phyloP scores from a whole-genome alignment of 768 basidiomycete species.

The Amanita jacksonii region DNA sequence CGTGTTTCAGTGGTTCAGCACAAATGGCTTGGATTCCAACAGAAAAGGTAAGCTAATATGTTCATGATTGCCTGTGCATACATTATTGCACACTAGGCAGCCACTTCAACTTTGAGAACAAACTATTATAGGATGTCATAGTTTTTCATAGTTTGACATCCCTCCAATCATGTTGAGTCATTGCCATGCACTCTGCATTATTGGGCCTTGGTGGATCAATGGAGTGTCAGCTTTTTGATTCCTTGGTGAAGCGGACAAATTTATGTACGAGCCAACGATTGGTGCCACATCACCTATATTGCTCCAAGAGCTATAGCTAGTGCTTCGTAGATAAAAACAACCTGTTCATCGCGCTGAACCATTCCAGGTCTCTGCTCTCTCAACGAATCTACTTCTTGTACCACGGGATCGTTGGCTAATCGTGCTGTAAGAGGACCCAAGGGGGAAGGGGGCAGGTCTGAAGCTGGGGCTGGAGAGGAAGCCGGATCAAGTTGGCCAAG shows the following conservation, averaged over 20 bases:
- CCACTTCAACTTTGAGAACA: too few relatives aligned
- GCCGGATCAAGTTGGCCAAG: slow-evolving; percentile 37
- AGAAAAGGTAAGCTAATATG: too few relatives aligned
- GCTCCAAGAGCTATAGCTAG: slow-evolving; percentile 17
- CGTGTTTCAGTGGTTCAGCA: too few relatives aligned
- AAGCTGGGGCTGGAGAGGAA: slow-evolving; percentile 18
- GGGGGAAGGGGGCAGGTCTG: slow-evolving; percentile 35
- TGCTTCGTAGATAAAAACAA: slow-evolving; percentile 54
- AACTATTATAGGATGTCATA: too few relatives aligned
- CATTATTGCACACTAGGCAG: too few relatives aligned
- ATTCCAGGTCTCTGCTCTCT: slow-evolving; percentile 77
- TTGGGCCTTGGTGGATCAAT: too few relatives aligned
- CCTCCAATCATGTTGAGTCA: too few relatives aligned
- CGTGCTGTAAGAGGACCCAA: slow-evolving; percentile 47
- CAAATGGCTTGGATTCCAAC: too few relatives aligned
- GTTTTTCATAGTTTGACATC: too few relatives aligned
- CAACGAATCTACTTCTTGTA: slow-evolving; percentile 65
- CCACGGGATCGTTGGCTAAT: slow-evolving; percentile 46
- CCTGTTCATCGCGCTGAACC: slow-evolving; percentile 68
- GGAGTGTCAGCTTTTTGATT: too few relatives aligned
- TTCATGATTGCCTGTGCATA: too few relatives aligned
- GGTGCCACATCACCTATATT: background rate
- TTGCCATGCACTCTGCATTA: too few relatives aligned
- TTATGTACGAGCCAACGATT: background rate
- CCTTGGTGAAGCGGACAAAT: background rate